phyloP scores from a whole-genome alignment of 164 flowering plant genomes.

The Kalanchoe fedtschenkoi region DNA sequence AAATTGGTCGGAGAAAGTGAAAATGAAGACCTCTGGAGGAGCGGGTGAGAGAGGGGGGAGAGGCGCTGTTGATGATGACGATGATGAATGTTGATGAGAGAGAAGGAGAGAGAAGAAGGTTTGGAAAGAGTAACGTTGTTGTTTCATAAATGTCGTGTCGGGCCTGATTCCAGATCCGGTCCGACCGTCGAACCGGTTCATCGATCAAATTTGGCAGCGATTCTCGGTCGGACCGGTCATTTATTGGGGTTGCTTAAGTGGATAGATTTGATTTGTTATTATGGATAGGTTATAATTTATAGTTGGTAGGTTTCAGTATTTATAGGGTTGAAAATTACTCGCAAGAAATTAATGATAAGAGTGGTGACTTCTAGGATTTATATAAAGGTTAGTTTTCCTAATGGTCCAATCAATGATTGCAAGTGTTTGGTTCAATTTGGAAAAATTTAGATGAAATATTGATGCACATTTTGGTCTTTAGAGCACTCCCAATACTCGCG shows the following conservation, averaged over 20 bases:
- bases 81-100: background rate
- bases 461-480: too few relatives aligned
- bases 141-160: background rate
- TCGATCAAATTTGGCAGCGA: background rate
- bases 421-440: background rate
- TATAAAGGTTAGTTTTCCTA: background rate
- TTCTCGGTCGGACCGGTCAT: background rate
- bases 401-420: background rate
- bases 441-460: background rate
- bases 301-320: background rate
- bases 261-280: background rate
- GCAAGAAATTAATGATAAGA: background rate
- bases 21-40: background rate
- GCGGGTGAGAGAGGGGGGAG: background rate
- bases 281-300: background rate
- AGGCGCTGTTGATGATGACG: background rate
- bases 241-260: background rate
- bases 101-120: background rate
- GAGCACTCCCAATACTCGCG: too few relatives aligned
- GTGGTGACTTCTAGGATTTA: background rate
- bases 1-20: background rate
- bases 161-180: background rate
- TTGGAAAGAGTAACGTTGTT: slow-evolving; percentile 1
- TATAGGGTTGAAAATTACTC: background rate
- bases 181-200: background rate